Conservation (phyloP, 1,139 yeast genomes). For the Protomyces pachydermus region DNA sequence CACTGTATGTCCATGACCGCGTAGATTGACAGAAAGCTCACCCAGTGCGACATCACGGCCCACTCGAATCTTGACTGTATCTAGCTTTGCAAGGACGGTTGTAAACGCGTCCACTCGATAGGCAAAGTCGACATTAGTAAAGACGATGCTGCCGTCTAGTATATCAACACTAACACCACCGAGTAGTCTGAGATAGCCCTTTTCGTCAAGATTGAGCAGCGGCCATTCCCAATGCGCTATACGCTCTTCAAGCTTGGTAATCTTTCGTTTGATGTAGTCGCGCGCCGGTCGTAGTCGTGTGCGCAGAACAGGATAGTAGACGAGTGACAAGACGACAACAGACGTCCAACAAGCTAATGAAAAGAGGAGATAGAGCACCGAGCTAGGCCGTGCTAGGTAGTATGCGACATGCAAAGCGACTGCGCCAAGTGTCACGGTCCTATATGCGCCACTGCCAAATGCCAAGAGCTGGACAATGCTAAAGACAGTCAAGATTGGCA, state of each 20-base stretch:
- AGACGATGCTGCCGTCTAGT: slow-evolving; percentile 1
- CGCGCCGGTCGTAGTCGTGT: not conserved
- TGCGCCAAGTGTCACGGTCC: not conserved
- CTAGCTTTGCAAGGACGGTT: slow-evolving; percentile 11
- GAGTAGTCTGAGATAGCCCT: slow-evolving; percentile 5
- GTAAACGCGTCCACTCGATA: slow-evolving; percentile 8
- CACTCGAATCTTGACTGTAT: slow-evolving; percentile 2
- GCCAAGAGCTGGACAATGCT: not conserved
- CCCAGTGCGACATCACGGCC: slow-evolving; percentile 7
- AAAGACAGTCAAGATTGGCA: slow-evolving; percentile 6
- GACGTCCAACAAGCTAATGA: not conserved
- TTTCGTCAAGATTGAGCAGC: slow-evolving; percentile 9
- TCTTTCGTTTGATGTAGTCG: not conserved
- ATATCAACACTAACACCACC: slow-evolving; percentile 10
- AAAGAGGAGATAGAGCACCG: not conserved
- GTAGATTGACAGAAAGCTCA: slow-evolving; percentile 6
- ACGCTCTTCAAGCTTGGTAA: not conserved
- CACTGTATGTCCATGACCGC: slow-evolving; percentile 8
- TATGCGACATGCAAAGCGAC: not conserved
- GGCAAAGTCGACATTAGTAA: slow-evolving; percentile 9
- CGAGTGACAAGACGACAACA: not conserved
- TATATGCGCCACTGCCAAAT: not conserved
- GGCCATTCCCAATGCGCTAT: slow-evolving; percentile 7
- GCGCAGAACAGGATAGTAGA: not conserved
- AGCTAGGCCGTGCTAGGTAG: slow-evolving; percentile 6